Evolutionary conservation across 139 green algal genomes (phyloP).

Genomic region (Picochlorum sp.): DNA sequence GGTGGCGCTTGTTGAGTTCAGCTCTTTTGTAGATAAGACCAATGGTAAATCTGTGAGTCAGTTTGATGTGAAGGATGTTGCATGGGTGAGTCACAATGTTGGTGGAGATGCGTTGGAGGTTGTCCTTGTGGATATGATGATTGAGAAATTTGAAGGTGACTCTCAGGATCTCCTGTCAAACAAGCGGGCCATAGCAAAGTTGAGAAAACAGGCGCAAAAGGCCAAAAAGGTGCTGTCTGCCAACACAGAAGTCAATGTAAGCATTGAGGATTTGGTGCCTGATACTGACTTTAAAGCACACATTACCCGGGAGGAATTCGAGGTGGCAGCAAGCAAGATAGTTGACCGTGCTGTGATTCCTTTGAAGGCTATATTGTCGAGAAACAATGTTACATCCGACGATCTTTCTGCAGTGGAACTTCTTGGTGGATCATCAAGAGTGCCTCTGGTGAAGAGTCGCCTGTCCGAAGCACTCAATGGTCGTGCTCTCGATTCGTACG

Average conservation of each 20-base stretch:
- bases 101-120: conserved; percentile 77
- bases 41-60: conserved; percentile 44
- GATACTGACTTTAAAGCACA: conserved; percentile 76
- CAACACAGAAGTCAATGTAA: conserved; percentile 82
- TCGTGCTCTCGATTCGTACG: conserved; percentile 42
- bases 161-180: conserved; percentile 39
- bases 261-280: conserved; percentile 81
- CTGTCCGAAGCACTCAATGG: conserved; percentile 66
- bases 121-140: conserved; percentile 84
- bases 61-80: conserved; percentile 85
- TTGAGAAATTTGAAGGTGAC: conserved; percentile 56
- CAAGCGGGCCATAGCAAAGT: conserved; percentile 79
- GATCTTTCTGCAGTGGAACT: conserved; percentile 78
- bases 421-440: conserved; percentile 74
- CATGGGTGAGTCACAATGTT: conserved; percentile 69
- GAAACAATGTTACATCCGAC: conserved; percentile 53
- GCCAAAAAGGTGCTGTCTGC: conserved; percentile 96
- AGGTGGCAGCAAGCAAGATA: conserved; percentile 60
- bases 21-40: conserved; percentile 33
- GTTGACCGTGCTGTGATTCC: conserved; percentile 51
- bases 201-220: conserved; percentile 71
- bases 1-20: conserved; percentile 78
- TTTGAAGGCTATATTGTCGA: conserved; percentile 55
- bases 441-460: conserved; percentile 67
- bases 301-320: conserved; percentile 66